Evolutionary conservation across 257 asterid genomes (phyloP).

Genomic region (Fraxinus cuspidata): DNA sequence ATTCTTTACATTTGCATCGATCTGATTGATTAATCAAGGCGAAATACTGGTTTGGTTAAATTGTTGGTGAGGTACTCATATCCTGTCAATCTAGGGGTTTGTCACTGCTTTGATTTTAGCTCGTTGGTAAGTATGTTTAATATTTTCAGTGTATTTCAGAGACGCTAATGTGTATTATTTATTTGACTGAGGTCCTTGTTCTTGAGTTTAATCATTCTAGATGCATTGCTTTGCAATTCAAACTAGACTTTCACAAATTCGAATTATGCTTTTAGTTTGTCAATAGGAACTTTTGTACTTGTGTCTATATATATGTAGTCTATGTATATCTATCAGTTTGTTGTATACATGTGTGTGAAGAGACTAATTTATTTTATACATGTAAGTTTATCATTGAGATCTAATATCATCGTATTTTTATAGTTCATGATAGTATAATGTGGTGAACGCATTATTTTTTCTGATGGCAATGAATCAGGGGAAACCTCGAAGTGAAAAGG

Average conservation of each 20-base stretch:
- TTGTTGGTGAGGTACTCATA: constrained; percentile 13
- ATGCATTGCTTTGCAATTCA: background rate
- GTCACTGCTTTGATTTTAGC: constrained; percentile 14
- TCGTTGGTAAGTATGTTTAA: background rate
- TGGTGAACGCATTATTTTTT: background rate
- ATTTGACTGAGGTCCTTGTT: background rate
- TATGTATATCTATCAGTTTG: background rate
- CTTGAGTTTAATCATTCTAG: background rate
- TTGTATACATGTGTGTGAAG: background rate
- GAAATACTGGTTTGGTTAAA: constrained; percentile 4
- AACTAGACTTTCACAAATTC: background rate
- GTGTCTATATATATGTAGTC: background rate
- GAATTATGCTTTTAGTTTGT: background rate
- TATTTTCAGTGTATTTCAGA: background rate
- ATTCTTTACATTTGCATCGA: background rate
- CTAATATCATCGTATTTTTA: background rate
- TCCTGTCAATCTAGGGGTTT: constrained; percentile 34
- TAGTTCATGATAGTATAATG: background rate
- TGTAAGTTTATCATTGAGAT: background rate
- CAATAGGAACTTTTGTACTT: background rate
- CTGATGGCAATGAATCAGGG: constrained; percentile 57
- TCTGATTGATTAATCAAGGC: background rate
- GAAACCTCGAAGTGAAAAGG: constrained; percentile 72
- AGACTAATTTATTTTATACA: background rate
- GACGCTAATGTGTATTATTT: background rate